Conservation (phyloP, 768 basidiomycete species). For the Russula sp. region DNA sequence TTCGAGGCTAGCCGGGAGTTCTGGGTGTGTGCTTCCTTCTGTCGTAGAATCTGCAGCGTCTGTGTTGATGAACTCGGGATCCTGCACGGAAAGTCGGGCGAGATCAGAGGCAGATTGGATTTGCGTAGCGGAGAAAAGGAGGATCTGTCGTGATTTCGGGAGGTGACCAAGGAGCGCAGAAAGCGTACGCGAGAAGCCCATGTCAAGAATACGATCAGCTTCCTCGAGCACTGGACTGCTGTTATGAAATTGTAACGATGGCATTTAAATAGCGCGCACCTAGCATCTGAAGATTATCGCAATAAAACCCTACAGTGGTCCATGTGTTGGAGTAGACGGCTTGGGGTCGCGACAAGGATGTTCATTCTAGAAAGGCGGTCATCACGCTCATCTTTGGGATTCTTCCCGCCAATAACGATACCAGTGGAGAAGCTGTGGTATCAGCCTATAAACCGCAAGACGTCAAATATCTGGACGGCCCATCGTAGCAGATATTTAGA, state of each 20-base stretch:
- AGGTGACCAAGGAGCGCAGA: constrained; percentile 91
- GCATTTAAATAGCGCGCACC: constrained; percentile 47
- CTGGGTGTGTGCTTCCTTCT: constrained; percentile 43
- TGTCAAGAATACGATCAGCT: constrained; percentile 93
- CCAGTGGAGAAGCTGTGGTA: constrained; percentile 93
- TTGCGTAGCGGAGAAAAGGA: constrained; percentile 96
- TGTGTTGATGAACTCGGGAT: constrained; percentile 72
- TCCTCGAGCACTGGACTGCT: constrained; percentile 80
- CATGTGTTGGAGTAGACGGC: constrained; percentile 93
- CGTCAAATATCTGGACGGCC: constrained; percentile 98
- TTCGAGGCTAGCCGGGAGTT: constrained; percentile 75
- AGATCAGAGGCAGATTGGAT: constrained; percentile 85
- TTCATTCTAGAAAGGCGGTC: constrained; percentile 92
- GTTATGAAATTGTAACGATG: neutral
- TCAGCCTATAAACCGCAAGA: constrained; percentile 87
- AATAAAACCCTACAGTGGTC: constrained; percentile 96
- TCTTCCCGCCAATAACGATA: constrained; percentile 94
- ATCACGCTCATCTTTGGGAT: constrained; percentile 87
- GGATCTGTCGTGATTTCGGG: constrained; percentile 86
- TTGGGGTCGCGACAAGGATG: constrained; percentile 97
- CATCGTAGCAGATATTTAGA: constrained; percentile 35
- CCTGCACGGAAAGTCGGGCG: constrained; percentile 82
- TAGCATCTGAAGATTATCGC: constrained; percentile 85
- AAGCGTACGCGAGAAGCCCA: constrained; percentile 89
- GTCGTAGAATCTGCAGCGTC: constrained; percentile 37